Conservation (phyloP, 2,329 filamentous ascomycete species). For the Diaporthe citriasiana region DNA sequence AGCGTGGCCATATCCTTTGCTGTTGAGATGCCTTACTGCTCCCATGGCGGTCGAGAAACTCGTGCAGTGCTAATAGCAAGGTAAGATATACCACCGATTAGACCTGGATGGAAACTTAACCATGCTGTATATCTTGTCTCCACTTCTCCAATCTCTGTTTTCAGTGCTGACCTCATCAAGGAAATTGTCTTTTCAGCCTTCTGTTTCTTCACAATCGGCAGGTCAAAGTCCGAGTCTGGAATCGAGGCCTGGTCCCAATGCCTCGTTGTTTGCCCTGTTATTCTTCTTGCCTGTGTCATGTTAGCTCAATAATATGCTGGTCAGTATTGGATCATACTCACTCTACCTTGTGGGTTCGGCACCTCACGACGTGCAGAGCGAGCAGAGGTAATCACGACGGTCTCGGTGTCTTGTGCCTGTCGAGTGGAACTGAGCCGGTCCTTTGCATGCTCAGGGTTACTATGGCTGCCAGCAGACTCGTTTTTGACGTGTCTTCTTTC, state of each 20-base stretch:
- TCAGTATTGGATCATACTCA: neutral
- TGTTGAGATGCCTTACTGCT: neutral
- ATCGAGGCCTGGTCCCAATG: neutral
- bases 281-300: neutral
- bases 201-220: conserved; percentile 1
- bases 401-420: neutral
- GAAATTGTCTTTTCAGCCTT: neutral
- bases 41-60: neutral
- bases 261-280: neutral
- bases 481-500: neutral
- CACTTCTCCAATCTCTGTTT: neutral
- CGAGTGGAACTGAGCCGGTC: neutral
- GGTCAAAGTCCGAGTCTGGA: neutral
- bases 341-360: neutral
- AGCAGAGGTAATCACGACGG: neutral
- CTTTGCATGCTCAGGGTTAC: neutral
- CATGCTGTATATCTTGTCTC: neutral
- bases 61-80: neutral
- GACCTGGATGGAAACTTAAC: neutral
- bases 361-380: neutral
- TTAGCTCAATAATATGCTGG: neutral
- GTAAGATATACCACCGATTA: neutral
- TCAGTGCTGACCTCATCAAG: neutral
- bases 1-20: neutral
- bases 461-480: neutral